Conservation (phyloP, 176 grass and related monocot species). For the Saccharum spontaneum region DNA sequence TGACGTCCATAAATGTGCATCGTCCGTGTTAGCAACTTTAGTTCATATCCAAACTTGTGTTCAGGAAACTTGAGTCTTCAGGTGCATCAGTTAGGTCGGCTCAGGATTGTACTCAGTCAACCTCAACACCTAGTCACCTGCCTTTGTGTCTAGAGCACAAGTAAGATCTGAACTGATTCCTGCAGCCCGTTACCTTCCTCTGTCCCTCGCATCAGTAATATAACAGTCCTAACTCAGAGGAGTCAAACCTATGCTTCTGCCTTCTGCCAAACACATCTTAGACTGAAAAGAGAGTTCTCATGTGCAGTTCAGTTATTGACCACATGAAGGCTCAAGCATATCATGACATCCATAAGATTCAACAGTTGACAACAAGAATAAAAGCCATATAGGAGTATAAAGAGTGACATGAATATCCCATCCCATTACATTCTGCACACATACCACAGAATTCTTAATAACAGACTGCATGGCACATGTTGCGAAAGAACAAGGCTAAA, state of each 20-base stretch:
- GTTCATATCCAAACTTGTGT: neutral
- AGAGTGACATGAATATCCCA: neutral
- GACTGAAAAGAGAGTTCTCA: neutral
- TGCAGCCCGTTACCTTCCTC: neutral
- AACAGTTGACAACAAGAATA: constrained; percentile 13
- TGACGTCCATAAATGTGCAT: neutral
- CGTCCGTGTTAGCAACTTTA: too few relatives aligned
- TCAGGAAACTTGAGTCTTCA: neutral
- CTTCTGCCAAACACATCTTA: neutral
- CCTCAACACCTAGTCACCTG: neutral
- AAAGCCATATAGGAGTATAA: neutral
- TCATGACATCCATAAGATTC: neutral
- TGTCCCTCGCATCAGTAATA: neutral
- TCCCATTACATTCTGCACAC: constrained; percentile 4
- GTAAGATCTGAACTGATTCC: neutral
- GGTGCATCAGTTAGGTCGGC: neutral
- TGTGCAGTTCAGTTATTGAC: neutral
- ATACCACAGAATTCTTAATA: constrained; percentile 14
- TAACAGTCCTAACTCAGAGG: neutral
- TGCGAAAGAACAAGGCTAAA: neutral
- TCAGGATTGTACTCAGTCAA: neutral
- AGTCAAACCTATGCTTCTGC: neutral
- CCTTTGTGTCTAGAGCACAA: neutral
- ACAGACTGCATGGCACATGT: constrained; percentile 12
- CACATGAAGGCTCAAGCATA: neutral